These are phyloP conservation scores for Coemansia sp. DNA, from an alignment of 192 early-diverging fungal genomes.

Conservation along the genomic window DNA sequence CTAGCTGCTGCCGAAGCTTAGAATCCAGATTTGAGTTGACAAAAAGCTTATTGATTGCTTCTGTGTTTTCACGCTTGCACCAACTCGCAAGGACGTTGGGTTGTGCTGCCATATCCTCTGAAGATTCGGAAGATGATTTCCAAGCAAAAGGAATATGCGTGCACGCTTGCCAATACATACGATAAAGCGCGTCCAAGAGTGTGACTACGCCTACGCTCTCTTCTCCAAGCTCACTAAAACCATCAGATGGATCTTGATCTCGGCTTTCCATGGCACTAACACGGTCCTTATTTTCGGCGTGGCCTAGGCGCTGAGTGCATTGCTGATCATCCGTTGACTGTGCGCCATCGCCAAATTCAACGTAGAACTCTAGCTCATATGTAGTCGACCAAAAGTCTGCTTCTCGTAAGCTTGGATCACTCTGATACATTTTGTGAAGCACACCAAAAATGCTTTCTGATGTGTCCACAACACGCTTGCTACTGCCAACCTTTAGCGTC, in stretches of 20 bases:
- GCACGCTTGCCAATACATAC: slow-evolving; percentile 1
- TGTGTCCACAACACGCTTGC: slow-evolving; percentile 12
- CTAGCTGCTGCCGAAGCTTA: slow-evolving; percentile 83
- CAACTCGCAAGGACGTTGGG: background rate
- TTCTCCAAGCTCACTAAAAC: slow-evolving; percentile 7
- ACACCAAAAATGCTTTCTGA: slow-evolving; percentile 33
- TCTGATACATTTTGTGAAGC: slow-evolving; percentile 14
- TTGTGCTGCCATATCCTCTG: too few species aligned
- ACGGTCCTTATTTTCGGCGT: background rate
- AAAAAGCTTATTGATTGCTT: slow-evolving; percentile 47
- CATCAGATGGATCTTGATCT: background rate
- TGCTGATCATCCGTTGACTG: background rate
- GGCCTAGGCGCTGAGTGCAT: background rate
- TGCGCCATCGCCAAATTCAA: slow-evolving; percentile 10
- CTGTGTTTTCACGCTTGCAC: background rate
- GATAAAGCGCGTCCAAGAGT: slow-evolving; percentile 16
- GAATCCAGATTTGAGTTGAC: slow-evolving; percentile 79
- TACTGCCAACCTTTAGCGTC: slow-evolving; percentile 13
- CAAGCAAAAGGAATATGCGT: background rate
- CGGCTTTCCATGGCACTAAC: background rate
- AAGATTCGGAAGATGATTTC: background rate
- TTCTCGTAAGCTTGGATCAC: slow-evolving; percentile 17
- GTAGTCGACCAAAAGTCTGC: slow-evolving; percentile 23
- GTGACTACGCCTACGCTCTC: slow-evolving; percentile 15
- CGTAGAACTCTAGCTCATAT: slow-evolving; percentile 27